These are phyloP conservation scores for Rhododendron williamsianum DNA, from an alignment of 148 eudicot species.

Conservation along the genomic window DNA sequence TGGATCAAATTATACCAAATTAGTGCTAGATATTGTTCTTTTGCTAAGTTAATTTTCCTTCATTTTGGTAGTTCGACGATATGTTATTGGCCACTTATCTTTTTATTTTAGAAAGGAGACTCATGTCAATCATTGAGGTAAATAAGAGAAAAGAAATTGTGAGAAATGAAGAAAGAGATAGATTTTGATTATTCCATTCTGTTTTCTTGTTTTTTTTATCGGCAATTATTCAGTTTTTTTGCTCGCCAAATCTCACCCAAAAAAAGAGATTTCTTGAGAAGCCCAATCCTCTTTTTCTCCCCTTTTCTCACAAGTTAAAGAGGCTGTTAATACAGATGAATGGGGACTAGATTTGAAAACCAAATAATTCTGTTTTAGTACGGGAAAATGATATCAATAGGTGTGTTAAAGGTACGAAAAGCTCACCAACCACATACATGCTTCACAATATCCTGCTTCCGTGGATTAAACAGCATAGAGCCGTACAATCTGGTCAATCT, in stretches of 20 bases:
- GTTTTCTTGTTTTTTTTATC: background rate
- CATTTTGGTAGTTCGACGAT: background rate
- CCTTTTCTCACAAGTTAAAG: background rate
- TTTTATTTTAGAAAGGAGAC: background rate
- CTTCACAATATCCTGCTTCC: constrained; percentile 7
- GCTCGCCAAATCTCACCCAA: background rate
- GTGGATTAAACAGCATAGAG: constrained; percentile 62
- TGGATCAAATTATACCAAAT: background rate
- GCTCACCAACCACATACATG: constrained; percentile 9
- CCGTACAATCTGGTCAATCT: constrained; percentile 70
- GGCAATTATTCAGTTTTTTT: background rate
- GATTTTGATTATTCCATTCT: background rate
- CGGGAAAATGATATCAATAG: background rate
- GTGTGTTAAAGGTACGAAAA: background rate
- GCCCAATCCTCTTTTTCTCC: background rate
- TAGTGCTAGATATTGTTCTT: background rate
- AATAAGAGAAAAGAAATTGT: background rate
- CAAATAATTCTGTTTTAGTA: background rate
- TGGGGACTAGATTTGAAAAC: background rate
- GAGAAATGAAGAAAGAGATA: background rate
- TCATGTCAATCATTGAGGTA: background rate
- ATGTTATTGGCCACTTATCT: background rate
- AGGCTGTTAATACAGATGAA: background rate
- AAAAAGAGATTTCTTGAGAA: background rate
- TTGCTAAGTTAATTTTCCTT: background rate